A percentile compares a stretch with the other conserved stretches of the same genome.
phyloP scores from a whole-genome alignment of 2,329 filamentous ascomycete genomes.

The Epicoccum nigrum region DNA sequence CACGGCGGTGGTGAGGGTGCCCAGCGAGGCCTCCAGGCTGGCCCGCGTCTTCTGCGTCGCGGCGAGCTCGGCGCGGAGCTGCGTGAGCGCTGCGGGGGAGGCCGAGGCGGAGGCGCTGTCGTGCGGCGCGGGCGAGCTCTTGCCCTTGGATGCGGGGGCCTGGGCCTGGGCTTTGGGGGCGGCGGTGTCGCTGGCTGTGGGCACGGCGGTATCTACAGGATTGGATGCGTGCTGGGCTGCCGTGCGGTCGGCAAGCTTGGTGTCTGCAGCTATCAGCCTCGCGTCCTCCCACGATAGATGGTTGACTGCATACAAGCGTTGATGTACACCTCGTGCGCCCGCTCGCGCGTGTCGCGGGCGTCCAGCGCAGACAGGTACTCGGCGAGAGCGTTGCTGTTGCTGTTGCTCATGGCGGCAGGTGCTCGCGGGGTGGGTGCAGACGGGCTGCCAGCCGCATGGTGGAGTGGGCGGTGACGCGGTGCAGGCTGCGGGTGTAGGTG shows the following conservation, averaged over 20 bases:
- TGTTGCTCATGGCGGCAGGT: slow-evolving; percentile 62
- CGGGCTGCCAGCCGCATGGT: slow-evolving; percentile 29
- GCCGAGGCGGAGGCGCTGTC: slow-evolving; percentile 11
- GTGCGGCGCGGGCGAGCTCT: slow-evolving; percentile 21
- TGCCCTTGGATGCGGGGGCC: slow-evolving; percentile 30
- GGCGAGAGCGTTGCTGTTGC: slow-evolving; percentile 78
- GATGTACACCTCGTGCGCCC: slow-evolving; percentile 70
- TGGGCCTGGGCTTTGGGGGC: slow-evolving; percentile 33
- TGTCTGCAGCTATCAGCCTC: no score
- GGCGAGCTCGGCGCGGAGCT: slow-evolving; percentile 67
- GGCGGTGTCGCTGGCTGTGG: slow-evolving; percentile 25
- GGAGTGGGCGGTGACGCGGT: neutral
- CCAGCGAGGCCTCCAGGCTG: slow-evolving; percentile 69
- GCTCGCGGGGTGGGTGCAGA: neutral
- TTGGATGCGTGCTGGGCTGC: slow-evolving; percentile 36
- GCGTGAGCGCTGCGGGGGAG: slow-evolving; percentile 30
- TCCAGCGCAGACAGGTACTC: slow-evolving; percentile 79
- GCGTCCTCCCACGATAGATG: no score
- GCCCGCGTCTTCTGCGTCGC: slow-evolving; percentile 77
- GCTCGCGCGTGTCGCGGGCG: slow-evolving; percentile 72
- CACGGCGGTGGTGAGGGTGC: slow-evolving; percentile 68
- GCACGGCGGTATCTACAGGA: slow-evolving; percentile 25
- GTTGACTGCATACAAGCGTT: slow-evolving; percentile 78
- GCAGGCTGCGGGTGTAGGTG: slow-evolving; percentile 11
- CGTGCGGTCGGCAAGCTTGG: slow-evolving; percentile 54